Evolutionary conservation across 805 yeast genomes (phyloP).

Genomic region (Ogataea pilisensis): DNA sequence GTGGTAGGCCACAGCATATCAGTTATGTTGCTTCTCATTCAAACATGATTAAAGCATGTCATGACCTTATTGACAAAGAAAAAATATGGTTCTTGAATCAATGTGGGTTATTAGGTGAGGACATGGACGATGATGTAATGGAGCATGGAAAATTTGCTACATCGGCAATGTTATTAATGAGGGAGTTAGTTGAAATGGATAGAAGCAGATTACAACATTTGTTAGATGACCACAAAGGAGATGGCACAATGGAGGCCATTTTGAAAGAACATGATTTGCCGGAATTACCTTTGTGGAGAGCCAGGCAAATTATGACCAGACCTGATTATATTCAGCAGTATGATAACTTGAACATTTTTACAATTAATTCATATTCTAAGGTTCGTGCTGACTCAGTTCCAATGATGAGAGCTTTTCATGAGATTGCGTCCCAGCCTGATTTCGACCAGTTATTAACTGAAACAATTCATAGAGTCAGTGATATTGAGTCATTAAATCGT

Average conservation of each 20-base stretch:
- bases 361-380: conserved; percentile 66
- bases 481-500: conserved; percentile 72
- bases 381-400: conserved; percentile 83
- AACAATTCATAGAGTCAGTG: conserved; percentile 64
- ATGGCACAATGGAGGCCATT: conserved; percentile 2
- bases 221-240: conserved; percentile 22
- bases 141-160: conserved; percentile 73
- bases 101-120: conserved; percentile 71
- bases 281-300: conserved; percentile 76
- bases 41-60: conserved; percentile 58
- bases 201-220: conserved; percentile 27
- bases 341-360: conserved; percentile 74
- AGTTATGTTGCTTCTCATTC: conserved; percentile 61
- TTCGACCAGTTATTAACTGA: conserved; percentile 64
- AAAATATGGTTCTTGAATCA: conserved; percentile 84
- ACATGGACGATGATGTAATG: conserved; percentile 89
- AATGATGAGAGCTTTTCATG: conserved; percentile 87
- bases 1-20: conserved; percentile 82
- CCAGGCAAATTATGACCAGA: conserved; percentile 80
- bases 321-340: conserved; percentile 73
- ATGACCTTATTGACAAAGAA: conserved; percentile 69
- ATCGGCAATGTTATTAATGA: conserved; percentile 69
- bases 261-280: conserved; percentile 55
- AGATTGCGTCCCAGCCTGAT: conserved; percentile 66
- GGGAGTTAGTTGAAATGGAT: conserved; percentile 69